phyloP scores from a whole-genome alignment of 495 filamentous ascomycete genomes.

The Penicillium tannophilum region DNA sequence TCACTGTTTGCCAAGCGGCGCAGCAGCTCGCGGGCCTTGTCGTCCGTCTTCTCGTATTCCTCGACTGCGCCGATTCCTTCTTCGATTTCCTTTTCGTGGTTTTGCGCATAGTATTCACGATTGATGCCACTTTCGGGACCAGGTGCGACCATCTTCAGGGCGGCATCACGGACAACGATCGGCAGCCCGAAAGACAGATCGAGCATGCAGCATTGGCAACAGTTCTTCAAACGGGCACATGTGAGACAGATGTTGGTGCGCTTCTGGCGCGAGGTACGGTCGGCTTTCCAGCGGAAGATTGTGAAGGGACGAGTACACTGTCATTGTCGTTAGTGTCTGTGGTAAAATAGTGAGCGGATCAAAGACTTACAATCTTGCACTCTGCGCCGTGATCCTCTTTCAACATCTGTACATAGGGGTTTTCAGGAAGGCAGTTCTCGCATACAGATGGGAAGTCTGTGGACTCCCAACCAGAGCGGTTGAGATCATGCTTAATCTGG shows the following conservation, averaged over 20 bases:
- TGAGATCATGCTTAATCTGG: constrained; percentile 93
- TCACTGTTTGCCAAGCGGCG: constrained; percentile 85
- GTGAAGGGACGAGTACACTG: constrained; percentile 93
- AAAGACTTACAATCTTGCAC: constrained; percentile 53
- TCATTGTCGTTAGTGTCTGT: constrained; percentile 12
- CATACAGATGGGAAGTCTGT: constrained; percentile 73
- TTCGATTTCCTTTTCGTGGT: constrained; percentile 92
- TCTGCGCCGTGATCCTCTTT: constrained; percentile 90
- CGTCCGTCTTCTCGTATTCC: constrained; percentile 95
- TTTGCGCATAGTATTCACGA: constrained; percentile 95
- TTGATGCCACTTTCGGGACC: constrained; percentile 91
- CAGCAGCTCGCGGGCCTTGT: constrained; percentile 89
- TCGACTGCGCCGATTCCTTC: constrained; percentile 81
- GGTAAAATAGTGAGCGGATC: not conserved
- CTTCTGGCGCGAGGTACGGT: constrained; percentile 83
- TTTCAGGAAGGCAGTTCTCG: constrained; percentile 87
- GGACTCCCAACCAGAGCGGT: constrained; percentile 93
- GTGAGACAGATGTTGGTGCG: constrained; percentile 93
- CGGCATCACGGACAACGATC: constrained; percentile 92
- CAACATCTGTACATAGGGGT: constrained; percentile 97
- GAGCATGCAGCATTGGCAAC: constrained; percentile 98
- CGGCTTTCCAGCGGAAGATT: constrained; percentile 91
- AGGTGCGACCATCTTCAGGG: constrained; percentile 93
- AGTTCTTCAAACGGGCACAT: constrained; percentile 92
- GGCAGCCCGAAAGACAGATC: constrained; percentile 94